phyloP scores from a whole-genome alignment of 257 asterid genomes.

The Cinchona pubescens region DNA sequence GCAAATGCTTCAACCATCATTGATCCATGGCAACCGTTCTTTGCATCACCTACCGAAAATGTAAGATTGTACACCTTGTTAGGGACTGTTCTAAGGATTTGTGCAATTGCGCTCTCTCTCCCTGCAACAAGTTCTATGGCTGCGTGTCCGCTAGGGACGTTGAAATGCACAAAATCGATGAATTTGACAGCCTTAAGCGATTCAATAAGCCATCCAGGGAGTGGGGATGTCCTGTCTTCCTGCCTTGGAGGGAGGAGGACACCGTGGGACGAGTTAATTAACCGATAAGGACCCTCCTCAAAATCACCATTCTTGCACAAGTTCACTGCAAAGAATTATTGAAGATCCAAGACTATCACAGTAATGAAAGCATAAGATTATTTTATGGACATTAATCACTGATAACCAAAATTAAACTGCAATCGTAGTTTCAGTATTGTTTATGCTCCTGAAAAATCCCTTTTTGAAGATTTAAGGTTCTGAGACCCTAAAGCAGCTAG shows the following conservation, averaged over 20 bases:
- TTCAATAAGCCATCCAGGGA: slow-evolving; percentile 89
- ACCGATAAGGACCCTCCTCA: slow-evolving; percentile 77
- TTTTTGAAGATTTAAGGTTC: neutral
- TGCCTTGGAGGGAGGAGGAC: slow-evolving; percentile 79
- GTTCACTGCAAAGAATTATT: slow-evolving; percentile 44
- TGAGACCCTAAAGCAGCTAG: neutral
- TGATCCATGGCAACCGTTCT: slow-evolving; percentile 71
- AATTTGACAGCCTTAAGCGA: slow-evolving; percentile 71
- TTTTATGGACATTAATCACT: neutral
- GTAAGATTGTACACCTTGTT: slow-evolving; percentile 46
- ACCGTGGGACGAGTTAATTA: slow-evolving; percentile 64
- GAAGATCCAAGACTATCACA: no score
- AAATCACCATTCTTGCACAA: slow-evolving; percentile 68
- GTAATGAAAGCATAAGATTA: neutral
- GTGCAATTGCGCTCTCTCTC: slow-evolving; percentile 75
- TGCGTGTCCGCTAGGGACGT: slow-evolving; percentile 59
- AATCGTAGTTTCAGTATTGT: neutral
- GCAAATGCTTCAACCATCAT: slow-evolving; percentile 90
- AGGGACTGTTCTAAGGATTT: slow-evolving; percentile 57
- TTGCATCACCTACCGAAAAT: slow-evolving; percentile 66
- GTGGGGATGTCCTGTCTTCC: slow-evolving; percentile 67
- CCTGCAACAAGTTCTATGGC: slow-evolving; percentile 85
- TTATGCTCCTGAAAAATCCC: neutral
- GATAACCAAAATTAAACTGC: neutral
- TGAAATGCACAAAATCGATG: slow-evolving; percentile 64